Conservation (phyloP, 495 filamentous ascomycete species). For the Thermothielavioides terrestris region DNA sequence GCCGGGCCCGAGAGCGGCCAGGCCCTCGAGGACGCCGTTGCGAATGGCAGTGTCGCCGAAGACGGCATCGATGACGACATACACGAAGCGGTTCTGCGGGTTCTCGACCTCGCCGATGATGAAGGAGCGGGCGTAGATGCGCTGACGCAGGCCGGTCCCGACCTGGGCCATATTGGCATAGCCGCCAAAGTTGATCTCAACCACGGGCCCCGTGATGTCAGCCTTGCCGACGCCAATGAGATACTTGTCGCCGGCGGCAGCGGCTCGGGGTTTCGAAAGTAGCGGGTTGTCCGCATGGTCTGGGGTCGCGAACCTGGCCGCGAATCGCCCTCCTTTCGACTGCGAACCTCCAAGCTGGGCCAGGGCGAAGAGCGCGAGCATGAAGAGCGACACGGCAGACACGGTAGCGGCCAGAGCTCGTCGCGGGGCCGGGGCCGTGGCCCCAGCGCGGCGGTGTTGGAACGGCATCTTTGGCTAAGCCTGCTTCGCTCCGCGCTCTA, state of each 20-base stretch:
- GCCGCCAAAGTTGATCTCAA: slow-evolving; percentile 50
- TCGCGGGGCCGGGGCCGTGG: neutral
- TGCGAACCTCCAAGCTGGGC: slow-evolving; percentile 1
- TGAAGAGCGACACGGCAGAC: slow-evolving; percentile 15
- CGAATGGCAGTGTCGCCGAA: slow-evolving; percentile 85
- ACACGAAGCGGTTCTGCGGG: slow-evolving; percentile 69
- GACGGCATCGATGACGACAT: slow-evolving; percentile 73
- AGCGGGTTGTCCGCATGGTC: neutral
- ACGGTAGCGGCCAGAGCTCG: slow-evolving; percentile 7
- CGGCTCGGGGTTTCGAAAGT: slow-evolving; percentile 17
- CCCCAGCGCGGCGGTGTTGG: neutral
- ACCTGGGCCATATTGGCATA: slow-evolving; percentile 72
- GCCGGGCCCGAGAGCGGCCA: slow-evolving; percentile 47
- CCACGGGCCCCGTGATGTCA: slow-evolving; percentile 80
- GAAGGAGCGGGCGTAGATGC: slow-evolving; percentile 82
- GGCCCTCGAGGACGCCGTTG: slow-evolving; percentile 69
- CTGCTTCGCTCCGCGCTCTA: neutral
- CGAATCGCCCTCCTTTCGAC: neutral
- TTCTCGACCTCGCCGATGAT: slow-evolving; percentile 69
- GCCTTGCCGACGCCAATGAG: slow-evolving; percentile 85
- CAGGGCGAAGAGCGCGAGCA: slow-evolving; percentile 16
- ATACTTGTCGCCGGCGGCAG: slow-evolving; percentile 47
- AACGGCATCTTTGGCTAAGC: slow-evolving; percentile 3
- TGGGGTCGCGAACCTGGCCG: neutral
- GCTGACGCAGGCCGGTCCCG: slow-evolving; percentile 74